Evolutionary conservation across 345 rosid genomes (phyloP), one percentile per base, ranked within the genome.

Genomic region (Aurinia saxatilis): DNA sequence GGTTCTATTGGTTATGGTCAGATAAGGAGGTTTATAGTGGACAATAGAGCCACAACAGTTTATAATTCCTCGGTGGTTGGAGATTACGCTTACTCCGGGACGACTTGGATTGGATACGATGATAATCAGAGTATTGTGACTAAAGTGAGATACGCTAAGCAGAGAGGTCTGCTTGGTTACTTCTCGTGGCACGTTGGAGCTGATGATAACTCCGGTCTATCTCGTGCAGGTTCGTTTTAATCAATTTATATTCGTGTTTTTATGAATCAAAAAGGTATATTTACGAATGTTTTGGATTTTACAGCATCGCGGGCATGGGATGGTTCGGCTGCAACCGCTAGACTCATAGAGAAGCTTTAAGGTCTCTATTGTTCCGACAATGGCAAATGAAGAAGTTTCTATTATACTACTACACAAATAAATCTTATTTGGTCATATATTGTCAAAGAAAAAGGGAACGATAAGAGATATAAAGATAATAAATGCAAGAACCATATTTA

Each of bases 111-210:
- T 15, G 84, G 88, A 0, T 86, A 73, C 19, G 95, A 84, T 5
- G 88, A 75, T 50, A 60, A 67, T 0, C 70, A 70, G 36, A 82
- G 84, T 16, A 75, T 81, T 10, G 62, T 75, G 0, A 63, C 74
- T 0, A 89, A 88, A 76, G 76, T 86, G 6, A 23, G 55, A 30
- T 82, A 80, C 10, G 83, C 83, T 37, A 71, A 79, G 65, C 79
- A 34, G 8, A 79, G 64, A 18, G 74, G 79, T 7, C 60, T 86
- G 55, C 82, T 79, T 36, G 96, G 96, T 65, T 88, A 84, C 77
- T 88, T 77, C 73, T 80, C 81, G 29, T 88, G 96, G 96, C 87
- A 84, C 13, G 78, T 82, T 14, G 81, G 79, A 0, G 75, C 57
- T 21, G 96, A 88, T 13, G 72, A 64, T 10, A 70, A 79, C 2